Evolutionary conservation across 164 flowering plant species (phyloP).

Genomic region (Dillenia turbinata): DNA sequence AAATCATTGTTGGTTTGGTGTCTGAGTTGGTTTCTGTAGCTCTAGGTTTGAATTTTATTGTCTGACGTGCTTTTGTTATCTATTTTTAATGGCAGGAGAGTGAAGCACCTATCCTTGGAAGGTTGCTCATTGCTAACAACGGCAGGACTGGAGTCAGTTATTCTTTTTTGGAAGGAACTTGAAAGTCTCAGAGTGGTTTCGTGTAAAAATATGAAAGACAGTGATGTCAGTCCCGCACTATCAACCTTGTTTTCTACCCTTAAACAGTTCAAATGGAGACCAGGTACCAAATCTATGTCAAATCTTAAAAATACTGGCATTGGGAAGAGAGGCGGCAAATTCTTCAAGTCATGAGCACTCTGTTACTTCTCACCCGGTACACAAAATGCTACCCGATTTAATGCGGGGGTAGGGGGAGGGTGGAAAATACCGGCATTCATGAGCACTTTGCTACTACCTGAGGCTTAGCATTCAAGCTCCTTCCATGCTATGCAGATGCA

Average conservation of each 20-base stretch:
- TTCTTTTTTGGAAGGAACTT: slow-evolving; percentile 77
- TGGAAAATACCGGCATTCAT: too few relatives aligned
- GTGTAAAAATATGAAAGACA: slow-evolving; percentile 75
- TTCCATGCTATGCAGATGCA: too few relatives aligned
- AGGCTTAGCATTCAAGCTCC: background rate
- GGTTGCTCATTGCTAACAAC: slow-evolving; percentile 84
- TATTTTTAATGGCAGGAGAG: slow-evolving; percentile 49
- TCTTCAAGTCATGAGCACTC: slow-evolving; percentile 45
- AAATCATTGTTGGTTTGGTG: too few relatives aligned
- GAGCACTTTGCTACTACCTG: slow-evolving; percentile 5
- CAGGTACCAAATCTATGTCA: slow-evolving; percentile 70
- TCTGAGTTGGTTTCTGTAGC: too few relatives aligned
- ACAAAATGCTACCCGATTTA: slow-evolving; percentile 11
- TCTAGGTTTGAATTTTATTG: background rate
- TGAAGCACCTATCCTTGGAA: slow-evolving; percentile 64
- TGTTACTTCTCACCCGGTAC: background rate
- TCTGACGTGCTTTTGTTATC: slow-evolving; percentile 8
- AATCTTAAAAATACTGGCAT: slow-evolving; percentile 56
- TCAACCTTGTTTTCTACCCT: slow-evolving; percentile 65
- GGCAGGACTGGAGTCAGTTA: slow-evolving; percentile 69
- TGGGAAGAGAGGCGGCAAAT: slow-evolving; percentile 63
- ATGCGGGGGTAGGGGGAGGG: too few relatives aligned
- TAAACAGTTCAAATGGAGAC: slow-evolving; percentile 82
- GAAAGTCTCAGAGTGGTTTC: slow-evolving; percentile 73
- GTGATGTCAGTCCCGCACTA: slow-evolving; percentile 70